phyloP scores from a whole-genome alignment of 371 early-diverging fungal genomes.

The Mucor racemosus region DNA sequence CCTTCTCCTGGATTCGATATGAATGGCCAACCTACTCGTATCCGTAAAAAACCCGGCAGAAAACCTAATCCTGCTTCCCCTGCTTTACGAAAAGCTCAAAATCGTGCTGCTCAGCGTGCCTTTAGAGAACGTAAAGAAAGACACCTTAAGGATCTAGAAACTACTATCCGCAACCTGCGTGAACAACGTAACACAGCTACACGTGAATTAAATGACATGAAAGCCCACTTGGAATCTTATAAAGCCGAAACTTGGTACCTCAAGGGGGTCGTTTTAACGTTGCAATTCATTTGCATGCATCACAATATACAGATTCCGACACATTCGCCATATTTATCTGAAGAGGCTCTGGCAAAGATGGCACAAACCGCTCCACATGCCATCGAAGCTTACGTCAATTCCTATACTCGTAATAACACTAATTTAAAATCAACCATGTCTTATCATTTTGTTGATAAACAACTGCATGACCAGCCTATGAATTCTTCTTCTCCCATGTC shows the following conservation, averaged over 20 bases:
- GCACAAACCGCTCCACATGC: conserved; percentile 43
- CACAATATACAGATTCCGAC: conserved; percentile 44
- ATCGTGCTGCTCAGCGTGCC: conserved; percentile 79
- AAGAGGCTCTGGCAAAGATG: conserved; percentile 35
- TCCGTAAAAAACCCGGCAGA: conserved; percentile 66
- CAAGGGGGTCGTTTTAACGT: conserved; percentile 54
- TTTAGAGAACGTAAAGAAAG: conserved; percentile 80
- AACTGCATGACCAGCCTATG: not conserved
- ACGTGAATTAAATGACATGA: conserved; percentile 51
- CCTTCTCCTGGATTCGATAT: conserved; percentile 12
- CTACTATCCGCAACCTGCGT: conserved; percentile 61
- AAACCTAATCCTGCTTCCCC: conserved; percentile 75
- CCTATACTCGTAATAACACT: conserved; percentile 43
- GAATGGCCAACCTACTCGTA: conserved; percentile 24
- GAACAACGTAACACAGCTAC: conserved; percentile 49
- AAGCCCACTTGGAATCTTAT: conserved; percentile 52
- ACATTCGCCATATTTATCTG: conserved; percentile 45
- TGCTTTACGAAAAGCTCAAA: conserved; percentile 77
- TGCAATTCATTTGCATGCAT: conserved; percentile 52
- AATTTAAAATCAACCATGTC: conserved; percentile 44
- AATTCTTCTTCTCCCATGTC: too few relatives aligned
- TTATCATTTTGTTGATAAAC: conserved; percentile 28
- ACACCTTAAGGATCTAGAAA: conserved; percentile 68
- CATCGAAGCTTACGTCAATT: conserved; percentile 46
- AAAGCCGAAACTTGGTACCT: conserved; percentile 63